Base-by-base conservation (phyloP, 2,329 filamentous ascomycete species). In the Colletotrichum somersetense region DNA sequence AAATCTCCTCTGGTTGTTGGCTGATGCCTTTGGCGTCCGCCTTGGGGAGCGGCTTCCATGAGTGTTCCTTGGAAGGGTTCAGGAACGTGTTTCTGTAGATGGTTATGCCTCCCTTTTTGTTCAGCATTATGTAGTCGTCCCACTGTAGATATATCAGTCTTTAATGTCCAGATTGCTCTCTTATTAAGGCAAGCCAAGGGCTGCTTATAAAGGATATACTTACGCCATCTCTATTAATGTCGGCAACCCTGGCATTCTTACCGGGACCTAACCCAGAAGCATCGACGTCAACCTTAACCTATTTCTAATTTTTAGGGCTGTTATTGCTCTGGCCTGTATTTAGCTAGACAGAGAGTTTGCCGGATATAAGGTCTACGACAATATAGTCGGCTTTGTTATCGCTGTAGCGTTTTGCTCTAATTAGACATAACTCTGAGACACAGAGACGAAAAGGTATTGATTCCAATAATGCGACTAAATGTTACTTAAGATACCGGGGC, bases 151-250 rank as follows among this genome's bases (percentile, higher is more conserved):
- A 1, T 48, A 7, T 48, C 18, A 48, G 20, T 48, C 5, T n/a
- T n/a, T 2, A 20, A 48, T 48, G 18, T 11, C 2, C 7, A 48
- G 20, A n/a, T 11, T 48, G 44, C 44, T n/a, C 44, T 48, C 44
- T 48, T 11, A n/a, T 20, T 3, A n/a, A 48, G 44, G 20, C 44
- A n/a, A 48, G 44, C 8, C 18, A n/a, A 48, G 18, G 44, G 44
- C 44, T 11, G 20, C 44, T 48, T 48, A 20, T 48, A 1, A 6
- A 42, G 44, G 20, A 48, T 50, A 20, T 50, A 23, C 46, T 50
- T 10, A 50, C 46, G 2, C 75, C 74, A n/a, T 77, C 76, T 5
- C 76, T 75, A 20, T 77, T 74, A 55, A 77, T 73, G 52, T 77
- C 75, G 5, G 74, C 75, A 50, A 77, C 67, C 23, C 75, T 48